Evolutionary conservation across 2,329 filamentous ascomycete species (phyloP).

Genomic region (Colletotrichum phormii): DNA sequence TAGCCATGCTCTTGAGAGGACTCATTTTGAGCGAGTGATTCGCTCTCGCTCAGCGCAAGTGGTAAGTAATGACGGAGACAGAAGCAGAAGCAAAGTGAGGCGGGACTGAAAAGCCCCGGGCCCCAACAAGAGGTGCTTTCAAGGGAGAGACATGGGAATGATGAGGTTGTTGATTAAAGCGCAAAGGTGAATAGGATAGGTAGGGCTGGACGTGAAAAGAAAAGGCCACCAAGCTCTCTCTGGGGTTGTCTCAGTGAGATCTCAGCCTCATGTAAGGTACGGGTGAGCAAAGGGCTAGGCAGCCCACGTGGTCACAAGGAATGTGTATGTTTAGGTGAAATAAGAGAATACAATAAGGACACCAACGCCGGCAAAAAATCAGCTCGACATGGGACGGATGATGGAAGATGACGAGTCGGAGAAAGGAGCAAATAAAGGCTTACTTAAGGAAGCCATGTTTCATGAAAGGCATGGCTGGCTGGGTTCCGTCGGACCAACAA

Average conservation of each 20-base stretch:
- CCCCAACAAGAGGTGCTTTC: slow-evolving; percentile 15
- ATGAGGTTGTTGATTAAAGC: not conserved
- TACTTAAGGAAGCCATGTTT: slow-evolving; percentile 38
- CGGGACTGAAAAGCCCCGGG: slow-evolving; percentile 20
- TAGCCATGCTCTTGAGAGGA: slow-evolving; percentile 48
- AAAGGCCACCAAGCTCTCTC: slow-evolving; percentile 15
- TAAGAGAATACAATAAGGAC: not conserved
- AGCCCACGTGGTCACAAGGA: slow-evolving; percentile 20
- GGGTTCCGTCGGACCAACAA: slow-evolving; percentile 14
- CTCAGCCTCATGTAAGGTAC: slow-evolving; percentile 20
- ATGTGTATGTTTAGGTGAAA: slow-evolving; percentile 1
- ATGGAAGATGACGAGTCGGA: not conserved
- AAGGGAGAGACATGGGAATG: slow-evolving; percentile 36
- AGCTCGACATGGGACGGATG: slow-evolving; percentile 18
- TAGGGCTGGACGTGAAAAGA: slow-evolving; percentile 19
- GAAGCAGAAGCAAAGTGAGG: slow-evolving; percentile 5
- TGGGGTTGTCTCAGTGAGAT: slow-evolving; percentile 26
- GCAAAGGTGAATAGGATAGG: slow-evolving; percentile 15
- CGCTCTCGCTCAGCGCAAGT: not conserved
- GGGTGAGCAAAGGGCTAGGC: not conserved
- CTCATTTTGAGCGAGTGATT: slow-evolving; percentile 23
- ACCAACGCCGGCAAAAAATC: slow-evolving; percentile 5
- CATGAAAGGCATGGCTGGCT: slow-evolving; percentile 26
- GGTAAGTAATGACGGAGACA: not conserved
- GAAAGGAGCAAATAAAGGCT: slow-evolving; percentile 13